Conservation (phyloP, 164 flowering plant genomes). For the Macadamia tetraphylla region DNA sequence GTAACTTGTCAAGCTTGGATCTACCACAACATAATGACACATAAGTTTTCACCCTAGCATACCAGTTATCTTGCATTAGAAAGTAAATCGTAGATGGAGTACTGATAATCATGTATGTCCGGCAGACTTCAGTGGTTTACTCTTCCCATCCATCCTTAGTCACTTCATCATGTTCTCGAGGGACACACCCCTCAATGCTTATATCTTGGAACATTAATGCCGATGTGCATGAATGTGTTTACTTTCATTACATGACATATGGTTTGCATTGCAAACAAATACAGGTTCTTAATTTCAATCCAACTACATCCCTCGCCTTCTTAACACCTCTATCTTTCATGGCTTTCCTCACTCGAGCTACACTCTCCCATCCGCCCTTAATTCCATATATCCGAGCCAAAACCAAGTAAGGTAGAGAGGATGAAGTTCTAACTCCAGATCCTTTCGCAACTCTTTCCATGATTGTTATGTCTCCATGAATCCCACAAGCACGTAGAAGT, state of each 20-base stretch:
- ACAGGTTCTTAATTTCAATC: constrained; percentile 40
- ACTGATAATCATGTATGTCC: too few relatives aligned
- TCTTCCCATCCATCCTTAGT: constrained; percentile 12
- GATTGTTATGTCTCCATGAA: constrained; percentile 33
- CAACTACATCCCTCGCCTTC: constrained; percentile 40
- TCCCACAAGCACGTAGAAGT: constrained; percentile 33
- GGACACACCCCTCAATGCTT: constrained; percentile 13
- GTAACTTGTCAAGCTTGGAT: too few relatives aligned
- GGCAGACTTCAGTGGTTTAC: neutral
- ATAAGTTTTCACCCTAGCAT: too few relatives aligned
- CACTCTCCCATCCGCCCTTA: constrained; percentile 57
- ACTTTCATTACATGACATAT: constrained; percentile 31
- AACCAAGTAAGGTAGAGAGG: constrained; percentile 40
- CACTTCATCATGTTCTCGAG: constrained; percentile 6
- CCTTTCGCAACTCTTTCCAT: constrained; percentile 43
- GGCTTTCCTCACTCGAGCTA: constrained; percentile 37
- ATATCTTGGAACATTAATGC: constrained; percentile 30
- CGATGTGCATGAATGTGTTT: constrained; percentile 24
- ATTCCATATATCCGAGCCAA: constrained; percentile 41
- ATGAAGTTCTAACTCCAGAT: constrained; percentile 38
- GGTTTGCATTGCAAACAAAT: constrained; percentile 28
- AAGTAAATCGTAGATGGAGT: too few relatives aligned
- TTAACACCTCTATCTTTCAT: constrained; percentile 31
- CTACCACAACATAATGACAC: too few relatives aligned
- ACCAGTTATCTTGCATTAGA: too few relatives aligned